Base-by-base conservation (phyloP, 2,329 filamentous ascomycete genomes). In the Penicillium vulpinum region DNA sequence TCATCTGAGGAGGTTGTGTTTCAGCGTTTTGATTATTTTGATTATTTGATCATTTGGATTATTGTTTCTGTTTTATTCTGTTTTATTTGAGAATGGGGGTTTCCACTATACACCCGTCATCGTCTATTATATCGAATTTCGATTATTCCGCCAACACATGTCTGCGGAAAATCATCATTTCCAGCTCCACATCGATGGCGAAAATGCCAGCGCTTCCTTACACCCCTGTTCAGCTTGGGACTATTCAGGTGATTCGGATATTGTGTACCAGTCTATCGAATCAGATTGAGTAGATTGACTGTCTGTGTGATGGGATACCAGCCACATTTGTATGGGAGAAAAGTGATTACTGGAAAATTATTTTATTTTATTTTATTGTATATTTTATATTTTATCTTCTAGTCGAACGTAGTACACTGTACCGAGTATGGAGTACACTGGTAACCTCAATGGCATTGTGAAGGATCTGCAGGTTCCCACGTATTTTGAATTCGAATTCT, bases 401-500 rank as follows among this genome's bases (percentile, higher is more conserved):
- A n/a, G n/a, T n/a, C n/a, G n/a, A n/a, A n/a, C n/a, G n/a, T n/a
- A n/a, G n/a, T n/a, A n/a, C n/a, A n/a, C n/a, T n/a, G n/a, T n/a
- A n/a, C n/a, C n/a, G n/a, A n/a, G n/a, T n/a, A n/a, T n/a, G n/a
- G n/a, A n/a, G 15, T 36, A n/a, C 15, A 22, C 11, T 24, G 24
- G 13, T 28, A 21, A n/a, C 39, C 28, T 53, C 24, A n/a, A 56
- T 51, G 48, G 26, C 29, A 36, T 54, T 54, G 36, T 54, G 28
- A 41, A 31, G 15, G 51, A 54, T 43, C 44, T 50, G 29, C 51
- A 50, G 5, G 29, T 18, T 47, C n/a, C 41, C 31, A 47, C 3
- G 39, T 44, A 22, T 51, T 55, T 38, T 33, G 33, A 33, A 54
- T 54, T n/a, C n/a, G n/a, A n/a, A n/a, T n/a, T 6, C 28, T 33